A percentile compares a stretch with the other conserved stretches of the same genome.
These are phyloP conservation scores for Jatropha multifida DNA, from an alignment of 441 rosid genomes.

Conservation along the genomic window DNA sequence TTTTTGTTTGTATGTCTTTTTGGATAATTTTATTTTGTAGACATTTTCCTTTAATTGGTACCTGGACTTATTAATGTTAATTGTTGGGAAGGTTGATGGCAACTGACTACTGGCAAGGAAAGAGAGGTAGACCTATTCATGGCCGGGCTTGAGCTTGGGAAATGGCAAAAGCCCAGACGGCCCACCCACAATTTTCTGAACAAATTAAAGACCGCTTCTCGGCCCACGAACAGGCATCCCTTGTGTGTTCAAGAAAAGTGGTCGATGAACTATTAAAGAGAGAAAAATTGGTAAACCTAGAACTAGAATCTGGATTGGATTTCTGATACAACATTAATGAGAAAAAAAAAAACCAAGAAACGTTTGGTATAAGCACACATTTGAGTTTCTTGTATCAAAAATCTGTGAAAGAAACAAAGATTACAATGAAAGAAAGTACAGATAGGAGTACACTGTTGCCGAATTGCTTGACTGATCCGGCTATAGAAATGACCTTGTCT, in stretches of 20 bases:
- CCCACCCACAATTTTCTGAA: no score
- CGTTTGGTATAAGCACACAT: neutral
- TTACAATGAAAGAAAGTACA: slow-evolving; percentile 14
- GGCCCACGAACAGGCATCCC: no score
- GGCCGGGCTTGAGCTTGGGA: no score
- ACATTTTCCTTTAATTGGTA: neutral
- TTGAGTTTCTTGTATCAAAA: neutral
- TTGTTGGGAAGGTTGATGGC: neutral
- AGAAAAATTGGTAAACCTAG: neutral
- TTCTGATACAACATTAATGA: neutral
- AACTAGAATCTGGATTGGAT: neutral
- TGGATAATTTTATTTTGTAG: neutral
- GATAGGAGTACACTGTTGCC: slow-evolving; percentile 21
- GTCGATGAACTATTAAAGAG: neutral
- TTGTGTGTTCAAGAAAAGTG: no score
- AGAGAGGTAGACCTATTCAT: no score
- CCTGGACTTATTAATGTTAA: neutral
- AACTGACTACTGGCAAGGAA: no score
- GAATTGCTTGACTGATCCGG: slow-evolving; percentile 19
- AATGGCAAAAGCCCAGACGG: no score
- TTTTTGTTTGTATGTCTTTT: neutral
- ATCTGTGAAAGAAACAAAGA: neutral
- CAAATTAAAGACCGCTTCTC: no score
- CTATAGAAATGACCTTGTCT: slow-evolving; percentile 38
- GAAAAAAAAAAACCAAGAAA: neutral